A percentile compares a stretch with the other conserved stretches of the same genome.
phyloP scores from a whole-genome alignment of 2,329 filamentous ascomycete genomes.

The Podosphaera fusca region DNA sequence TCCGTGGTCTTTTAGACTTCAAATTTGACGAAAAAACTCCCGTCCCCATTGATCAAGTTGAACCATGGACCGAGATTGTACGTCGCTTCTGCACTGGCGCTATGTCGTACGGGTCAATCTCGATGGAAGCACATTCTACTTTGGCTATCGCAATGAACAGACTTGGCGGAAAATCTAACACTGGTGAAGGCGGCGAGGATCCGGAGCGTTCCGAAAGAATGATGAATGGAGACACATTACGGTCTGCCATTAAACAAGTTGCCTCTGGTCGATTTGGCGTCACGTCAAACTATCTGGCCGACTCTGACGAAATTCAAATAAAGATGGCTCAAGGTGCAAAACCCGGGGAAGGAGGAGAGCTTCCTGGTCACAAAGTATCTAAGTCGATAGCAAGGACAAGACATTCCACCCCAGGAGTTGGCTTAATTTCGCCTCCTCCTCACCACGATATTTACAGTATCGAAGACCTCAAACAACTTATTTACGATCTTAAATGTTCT shows the following conservation, averaged over 20 bases:
- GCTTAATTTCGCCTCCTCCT: conserved; percentile 82
- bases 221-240: conserved; percentile 88
- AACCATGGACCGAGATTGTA: conserved; percentile 95
- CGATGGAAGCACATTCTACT: conserved; percentile 94
- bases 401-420: conserved; percentile 89
- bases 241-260: conserved; percentile 93
- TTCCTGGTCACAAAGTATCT: conserved; percentile 91
- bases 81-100: conserved; percentile 89
- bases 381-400: conserved; percentile 82
- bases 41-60: conserved; percentile 87
- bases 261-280: conserved; percentile 92
- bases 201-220: conserved; percentile 69
- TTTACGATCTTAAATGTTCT: conserved; percentile 92
- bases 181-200: conserved; percentile 90
- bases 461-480: conserved; percentile 90
- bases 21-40: conserved; percentile 71
- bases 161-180: conserved; percentile 90
- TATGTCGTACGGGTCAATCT: conserved; percentile 97
- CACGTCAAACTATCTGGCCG: conserved; percentile 79
- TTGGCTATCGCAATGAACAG: conserved; percentile 93
- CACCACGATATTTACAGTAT: conserved; percentile 99
- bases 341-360: conserved; percentile 89
- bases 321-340: conserved; percentile 99
- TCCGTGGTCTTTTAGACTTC: conserved; percentile 86
- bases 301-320: conserved; percentile 91